These are phyloP conservation scores for Claviceps capensis DNA, from an alignment of 2,329 filamentous ascomycete genomes.

Conservation along the genomic window DNA sequence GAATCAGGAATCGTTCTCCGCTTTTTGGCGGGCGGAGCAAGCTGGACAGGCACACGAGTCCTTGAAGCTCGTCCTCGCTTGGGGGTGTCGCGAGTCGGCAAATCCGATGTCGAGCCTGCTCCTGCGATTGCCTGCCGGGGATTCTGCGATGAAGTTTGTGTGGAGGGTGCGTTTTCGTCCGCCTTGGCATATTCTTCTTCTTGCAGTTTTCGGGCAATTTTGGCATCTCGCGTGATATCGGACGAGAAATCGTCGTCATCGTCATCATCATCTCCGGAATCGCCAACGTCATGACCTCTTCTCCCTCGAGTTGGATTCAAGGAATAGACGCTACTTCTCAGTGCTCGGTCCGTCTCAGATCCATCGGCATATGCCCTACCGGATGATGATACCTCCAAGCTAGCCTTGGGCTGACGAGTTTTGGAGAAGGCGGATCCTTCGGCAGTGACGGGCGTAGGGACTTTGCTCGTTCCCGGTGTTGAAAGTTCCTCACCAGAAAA, in stretches of 20 bases:
- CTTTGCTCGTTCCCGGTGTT: constrained; percentile 23
- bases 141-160: constrained; percentile 5
- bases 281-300: constrained; percentile 25
- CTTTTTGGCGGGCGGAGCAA: constrained; percentile 17
- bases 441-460: constrained; percentile 19
- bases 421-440: constrained; percentile 7
- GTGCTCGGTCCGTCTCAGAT: constrained; percentile 15
- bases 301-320: constrained; percentile 32
- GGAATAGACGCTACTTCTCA: constrained; percentile 32
- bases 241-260: constrained; percentile 16
- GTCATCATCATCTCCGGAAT: constrained; percentile 21
- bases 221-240: constrained; percentile 15
- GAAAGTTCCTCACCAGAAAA: constrained; percentile 19
- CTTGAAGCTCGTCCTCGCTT: constrained; percentile 15
- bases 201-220: constrained; percentile 22
- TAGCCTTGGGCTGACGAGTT: neutral
- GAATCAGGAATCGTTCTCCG: constrained; percentile 17
- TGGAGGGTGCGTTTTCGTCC: neutral
- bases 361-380: constrained; percentile 7
- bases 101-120: constrained; percentile 1
- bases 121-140: neutral
- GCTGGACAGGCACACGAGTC: constrained; percentile 7
- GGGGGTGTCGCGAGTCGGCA: constrained; percentile 5
- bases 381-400: constrained; percentile 19
- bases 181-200: constrained; percentile 17